Evolutionary conservation across 495 filamentous ascomycete genomes (phyloP).

Genomic region (Ramalina intermedia): DNA sequence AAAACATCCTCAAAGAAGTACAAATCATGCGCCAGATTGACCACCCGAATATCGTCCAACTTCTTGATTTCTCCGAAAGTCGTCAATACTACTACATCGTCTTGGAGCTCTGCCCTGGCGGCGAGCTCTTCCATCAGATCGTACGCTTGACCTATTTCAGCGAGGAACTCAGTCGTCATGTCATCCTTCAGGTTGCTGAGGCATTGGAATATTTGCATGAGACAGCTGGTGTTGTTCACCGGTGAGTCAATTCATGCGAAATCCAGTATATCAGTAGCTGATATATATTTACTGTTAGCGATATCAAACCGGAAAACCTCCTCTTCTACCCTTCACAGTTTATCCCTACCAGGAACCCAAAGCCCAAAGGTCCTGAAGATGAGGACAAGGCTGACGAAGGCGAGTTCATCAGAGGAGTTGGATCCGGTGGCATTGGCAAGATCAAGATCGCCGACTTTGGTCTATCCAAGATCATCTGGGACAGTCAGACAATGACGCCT

Average conservation of each 20-base stretch:
- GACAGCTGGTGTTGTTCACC: conserved; percentile 86
- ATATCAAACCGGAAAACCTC: conserved; percentile 97
- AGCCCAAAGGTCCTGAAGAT: conserved; percentile 66
- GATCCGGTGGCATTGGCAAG: conserved; percentile 80
- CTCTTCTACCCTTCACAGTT: conserved; percentile 80
- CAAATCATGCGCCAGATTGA: conserved; percentile 96
- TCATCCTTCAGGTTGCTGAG: conserved; percentile 85
- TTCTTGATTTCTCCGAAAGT: conserved; percentile 88
- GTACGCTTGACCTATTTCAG: conserved; percentile 97
- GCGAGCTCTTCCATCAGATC: conserved; percentile 97
- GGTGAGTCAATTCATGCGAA: conserved; percentile 43
- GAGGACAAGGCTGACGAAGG: conserved; percentile 97
- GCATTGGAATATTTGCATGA: conserved; percentile 92
- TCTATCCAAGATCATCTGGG: conserved; percentile 95
- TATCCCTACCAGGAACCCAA: conserved; percentile 63
- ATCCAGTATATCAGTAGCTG: conserved; percentile 6
- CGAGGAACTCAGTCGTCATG: conserved; percentile 85
- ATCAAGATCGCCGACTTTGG: conserved; percentile 99
- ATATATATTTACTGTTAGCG: conserved; percentile 37
- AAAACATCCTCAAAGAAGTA: conserved; percentile 95
- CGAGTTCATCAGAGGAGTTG: conserved; percentile 71
- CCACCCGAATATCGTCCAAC: conserved; percentile 86
- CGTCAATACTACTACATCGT: conserved; percentile 94
- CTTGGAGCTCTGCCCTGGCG: conserved; percentile 85
- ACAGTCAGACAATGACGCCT: conserved; percentile 96